phyloP scores from a whole-genome alignment of 139 green algal species.

The Axilococcus clingmanii region DNA sequence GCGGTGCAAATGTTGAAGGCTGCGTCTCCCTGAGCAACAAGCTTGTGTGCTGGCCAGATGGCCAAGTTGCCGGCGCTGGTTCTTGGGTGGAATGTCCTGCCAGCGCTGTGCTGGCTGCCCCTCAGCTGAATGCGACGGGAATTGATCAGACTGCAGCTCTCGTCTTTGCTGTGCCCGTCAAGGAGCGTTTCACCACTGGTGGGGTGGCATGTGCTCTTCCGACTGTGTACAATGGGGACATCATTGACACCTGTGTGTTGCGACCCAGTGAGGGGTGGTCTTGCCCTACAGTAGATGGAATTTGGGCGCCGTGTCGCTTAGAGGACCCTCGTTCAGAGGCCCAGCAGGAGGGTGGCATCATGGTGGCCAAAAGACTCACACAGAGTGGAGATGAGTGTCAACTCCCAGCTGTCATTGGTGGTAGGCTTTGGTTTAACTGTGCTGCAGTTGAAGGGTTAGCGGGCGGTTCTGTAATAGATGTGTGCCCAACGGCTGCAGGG shows the following conservation, averaged over 20 bases:
- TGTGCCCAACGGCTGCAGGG: neutral
- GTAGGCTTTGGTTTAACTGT: neutral
- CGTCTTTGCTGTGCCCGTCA: neutral
- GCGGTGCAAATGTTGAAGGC: constrained; percentile 6
- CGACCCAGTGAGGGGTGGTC: neutral
- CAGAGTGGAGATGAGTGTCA: constrained; percentile 1
- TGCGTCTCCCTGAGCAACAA: constrained; percentile 1
- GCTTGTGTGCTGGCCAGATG: constrained; percentile 8
- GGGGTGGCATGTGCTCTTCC: neutral
- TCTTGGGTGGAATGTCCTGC: neutral
- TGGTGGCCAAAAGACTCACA: neutral
- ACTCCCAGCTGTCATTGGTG: constrained; percentile 10
- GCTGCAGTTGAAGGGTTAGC: neutral
- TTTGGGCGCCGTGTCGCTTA: constrained; percentile 10
- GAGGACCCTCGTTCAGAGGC: neutral
- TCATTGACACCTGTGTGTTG: constrained; percentile 14
- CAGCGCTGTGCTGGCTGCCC: neutral
- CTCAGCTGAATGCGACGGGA: neutral
- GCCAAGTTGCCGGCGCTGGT: no score
- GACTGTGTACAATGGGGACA: constrained; percentile 10
- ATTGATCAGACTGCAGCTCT: neutral
- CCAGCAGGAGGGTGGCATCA: neutral
- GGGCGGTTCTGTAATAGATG: neutral
- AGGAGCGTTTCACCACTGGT: neutral
- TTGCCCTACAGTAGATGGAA: neutral